Evolutionary conservation across 106 monocot genomes (phyloP), one percentile per base, ranked within the genome.

Genomic region (Dioscorea dumetorum): DNA sequence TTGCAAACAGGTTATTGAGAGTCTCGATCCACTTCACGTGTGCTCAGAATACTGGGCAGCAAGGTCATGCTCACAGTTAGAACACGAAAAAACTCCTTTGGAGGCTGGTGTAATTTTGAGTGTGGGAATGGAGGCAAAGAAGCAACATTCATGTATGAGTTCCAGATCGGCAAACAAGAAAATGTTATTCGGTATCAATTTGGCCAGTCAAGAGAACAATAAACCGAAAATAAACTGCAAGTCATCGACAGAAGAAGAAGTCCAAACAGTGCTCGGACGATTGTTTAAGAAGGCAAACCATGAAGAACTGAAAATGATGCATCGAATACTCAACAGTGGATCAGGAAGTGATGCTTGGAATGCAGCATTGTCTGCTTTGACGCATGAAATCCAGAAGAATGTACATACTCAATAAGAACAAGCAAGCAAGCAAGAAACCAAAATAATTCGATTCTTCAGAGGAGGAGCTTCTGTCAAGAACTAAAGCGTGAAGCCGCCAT

Each of bases 1-100:
- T 12, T 59, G 12, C 11, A 34, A 76, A 80, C 79, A 94, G 94
- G 77, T 70, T 64, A 74, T 90, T 59, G 94, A 94, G 72, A 67
- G 72, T 19, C 75, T 86, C 12, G 93, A 94, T 82, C 84, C 82
- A 22, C 20, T 78, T 62, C 83, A 81, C 54, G 56, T 33, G 8
- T 94, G 81, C 70, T 49, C 32, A 0, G 80, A 82, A 23, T 94
- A 94, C 61, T 94, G 90, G 90, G 20, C 49, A 22, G 79, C 82
- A n/a, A 94, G 73, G 24, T 50, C 22, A 10, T 21, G 16, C 33
- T 22, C 59, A 35, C 53, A 58, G 21, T 13, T 48, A 6, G 60
- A 67, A 19, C n/a, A 13, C 18, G 77, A 72, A 48, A 54, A 57
- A 4, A 17, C 68, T 33, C 15, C 34, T n/a, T n/a, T n/a, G 34